phyloP scores from a whole-genome alignment of 139 green algal genomes.

The Chlamydomonas sp. region DNA sequence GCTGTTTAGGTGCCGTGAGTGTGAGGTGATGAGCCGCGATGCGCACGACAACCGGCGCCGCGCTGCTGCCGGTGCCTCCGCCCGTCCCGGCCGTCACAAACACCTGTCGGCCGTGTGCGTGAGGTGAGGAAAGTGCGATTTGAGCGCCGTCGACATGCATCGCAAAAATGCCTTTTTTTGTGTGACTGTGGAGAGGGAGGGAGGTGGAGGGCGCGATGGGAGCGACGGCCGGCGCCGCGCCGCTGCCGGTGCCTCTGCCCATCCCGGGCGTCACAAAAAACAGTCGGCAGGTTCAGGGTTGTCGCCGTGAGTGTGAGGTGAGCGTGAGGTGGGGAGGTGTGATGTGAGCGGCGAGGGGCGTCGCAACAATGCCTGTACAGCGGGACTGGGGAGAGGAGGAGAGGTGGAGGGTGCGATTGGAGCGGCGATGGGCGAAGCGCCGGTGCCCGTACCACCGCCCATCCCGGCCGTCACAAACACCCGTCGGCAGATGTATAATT shows the following conservation, averaged over 20 bases:
- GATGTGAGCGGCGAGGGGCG: slow-evolving; percentile 75
- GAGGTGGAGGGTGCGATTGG: slow-evolving; percentile 50
- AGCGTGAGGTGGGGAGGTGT: too few species aligned
- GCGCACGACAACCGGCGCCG: slow-evolving; percentile 81
- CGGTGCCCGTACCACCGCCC: slow-evolving; percentile 93
- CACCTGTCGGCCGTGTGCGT: too few species aligned
- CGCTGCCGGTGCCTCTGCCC: slow-evolving; percentile 93
- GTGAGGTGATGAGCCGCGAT: too few species aligned
- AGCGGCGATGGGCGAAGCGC: slow-evolving; percentile 87
- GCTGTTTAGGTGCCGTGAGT: too few species aligned
- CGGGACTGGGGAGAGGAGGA: neutral
- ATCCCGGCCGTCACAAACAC: slow-evolving; percentile 65
- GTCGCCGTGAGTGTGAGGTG: too few species aligned
- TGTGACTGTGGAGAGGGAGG: too few species aligned
- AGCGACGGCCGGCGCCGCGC: slow-evolving; percentile 87
- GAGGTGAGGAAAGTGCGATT: too few species aligned
- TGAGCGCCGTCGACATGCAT: too few species aligned
- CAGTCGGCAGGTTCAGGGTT: too few species aligned
- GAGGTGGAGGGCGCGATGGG: slow-evolving; percentile 68
- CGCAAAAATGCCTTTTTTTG: too few species aligned
- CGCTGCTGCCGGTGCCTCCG: slow-evolving; percentile 91
- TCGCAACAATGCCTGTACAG: too few species aligned
- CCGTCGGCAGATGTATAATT: too few species aligned
- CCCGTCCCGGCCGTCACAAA: slow-evolving; percentile 77
- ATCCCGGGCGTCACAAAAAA: slow-evolving; percentile 66